Percentiles rank a stretch among this genome's conserved stretches.
phyloP scores from a whole-genome alignment of 139 green algal genomes.

The Limnomonas spitsbergensis region DNA sequence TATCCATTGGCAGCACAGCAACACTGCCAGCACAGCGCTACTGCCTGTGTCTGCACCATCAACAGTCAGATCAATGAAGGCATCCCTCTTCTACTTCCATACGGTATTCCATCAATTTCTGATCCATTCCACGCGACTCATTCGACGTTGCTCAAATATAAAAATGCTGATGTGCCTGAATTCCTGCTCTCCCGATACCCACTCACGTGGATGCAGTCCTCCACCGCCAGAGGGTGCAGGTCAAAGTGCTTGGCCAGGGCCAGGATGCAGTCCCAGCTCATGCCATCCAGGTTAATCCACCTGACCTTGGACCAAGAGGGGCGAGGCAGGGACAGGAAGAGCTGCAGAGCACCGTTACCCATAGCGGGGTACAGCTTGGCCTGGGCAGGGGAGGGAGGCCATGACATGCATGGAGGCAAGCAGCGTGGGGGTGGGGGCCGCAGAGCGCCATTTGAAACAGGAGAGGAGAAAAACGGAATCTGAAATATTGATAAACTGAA shows the following conservation, averaged over 20 bases:
- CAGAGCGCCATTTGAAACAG: not conserved
- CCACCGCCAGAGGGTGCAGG: conserved; percentile 4
- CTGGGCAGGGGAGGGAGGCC: not conserved
- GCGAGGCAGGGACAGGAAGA: not conserved
- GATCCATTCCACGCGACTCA: not conserved
- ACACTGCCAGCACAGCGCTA: too few species aligned
- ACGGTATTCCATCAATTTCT: not conserved
- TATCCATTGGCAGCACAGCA: too few species aligned
- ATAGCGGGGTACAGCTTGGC: not conserved
- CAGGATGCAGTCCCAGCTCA: conserved; percentile 4
- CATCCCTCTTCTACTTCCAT: not conserved
- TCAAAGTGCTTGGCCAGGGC: conserved; percentile 5
- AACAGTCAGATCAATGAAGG: not conserved
- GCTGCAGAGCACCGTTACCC: not conserved
- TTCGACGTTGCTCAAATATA: not conserved
- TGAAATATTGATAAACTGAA: not conserved
- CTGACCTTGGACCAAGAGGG: conserved; percentile 2
- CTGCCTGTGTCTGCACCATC: too few species aligned
- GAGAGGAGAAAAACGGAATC: too few species aligned
- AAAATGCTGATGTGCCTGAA: too few species aligned
- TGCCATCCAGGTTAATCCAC: conserved; percentile 1
- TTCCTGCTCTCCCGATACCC: not conserved
- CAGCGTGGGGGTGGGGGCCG: not conserved
- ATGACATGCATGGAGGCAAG: not conserved
- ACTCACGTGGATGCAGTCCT: not conserved